These are phyloP conservation scores for Russula sp. DNA, from an alignment of 768 basidiomycete species.

Conservation along the genomic window DNA sequence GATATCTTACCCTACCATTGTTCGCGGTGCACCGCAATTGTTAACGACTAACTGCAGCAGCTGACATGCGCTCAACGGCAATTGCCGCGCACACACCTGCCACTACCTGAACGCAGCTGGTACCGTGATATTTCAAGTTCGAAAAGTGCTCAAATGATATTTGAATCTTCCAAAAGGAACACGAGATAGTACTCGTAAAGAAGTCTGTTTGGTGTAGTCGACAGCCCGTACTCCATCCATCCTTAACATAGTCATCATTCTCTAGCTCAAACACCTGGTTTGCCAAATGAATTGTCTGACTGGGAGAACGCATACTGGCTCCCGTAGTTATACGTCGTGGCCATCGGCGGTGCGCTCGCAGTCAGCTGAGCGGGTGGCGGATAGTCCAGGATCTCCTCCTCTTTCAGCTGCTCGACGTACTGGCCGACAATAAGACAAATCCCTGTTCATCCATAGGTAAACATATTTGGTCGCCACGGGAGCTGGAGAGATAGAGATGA, in stretches of 20 bases:
- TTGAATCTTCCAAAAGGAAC: background rate
- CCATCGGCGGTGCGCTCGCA: constrained; percentile 9
- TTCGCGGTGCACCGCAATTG: background rate
- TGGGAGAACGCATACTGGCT: constrained; percentile 1
- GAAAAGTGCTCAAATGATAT: background rate
- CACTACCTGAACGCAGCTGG: too few species aligned
- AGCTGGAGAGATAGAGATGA: background rate
- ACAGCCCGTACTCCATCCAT: background rate
- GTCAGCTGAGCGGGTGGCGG: constrained; percentile 9
- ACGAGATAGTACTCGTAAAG: background rate
- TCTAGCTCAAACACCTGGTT: constrained; percentile 1
- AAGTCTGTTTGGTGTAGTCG: background rate
- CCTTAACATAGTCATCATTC: background rate
- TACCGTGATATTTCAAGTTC: too few species aligned
- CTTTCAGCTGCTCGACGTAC: constrained; percentile 47
- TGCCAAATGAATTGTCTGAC: constrained; percentile 6
- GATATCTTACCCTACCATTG: constrained; percentile 3
- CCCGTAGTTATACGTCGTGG: constrained; percentile 17
- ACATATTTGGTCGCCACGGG: background rate
- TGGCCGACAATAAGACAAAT: constrained; percentile 44
- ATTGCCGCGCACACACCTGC: background rate
- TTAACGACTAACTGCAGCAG: too few species aligned
- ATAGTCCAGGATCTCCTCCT: constrained; percentile 33
- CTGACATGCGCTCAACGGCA: background rate
- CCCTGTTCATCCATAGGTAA: constrained; percentile 29